These are phyloP conservation scores for Pistacia atlantica DNA, from an alignment of 345 rosid species.

Conservation along the genomic window DNA sequence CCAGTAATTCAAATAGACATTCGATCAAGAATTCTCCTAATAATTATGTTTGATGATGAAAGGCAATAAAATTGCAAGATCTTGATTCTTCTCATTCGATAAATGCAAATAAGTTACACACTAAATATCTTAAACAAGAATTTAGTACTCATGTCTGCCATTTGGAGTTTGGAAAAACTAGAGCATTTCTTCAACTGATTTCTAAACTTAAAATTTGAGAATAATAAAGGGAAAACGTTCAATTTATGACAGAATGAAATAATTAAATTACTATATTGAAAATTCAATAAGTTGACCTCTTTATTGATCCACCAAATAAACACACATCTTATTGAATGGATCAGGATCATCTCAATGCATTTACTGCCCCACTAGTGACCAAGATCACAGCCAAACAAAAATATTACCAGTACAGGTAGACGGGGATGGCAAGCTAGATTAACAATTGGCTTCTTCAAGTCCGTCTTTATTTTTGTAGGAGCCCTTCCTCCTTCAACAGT, in stretches of 20 bases:
- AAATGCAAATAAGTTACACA: background rate
- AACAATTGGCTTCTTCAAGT: slow-evolving; percentile 90
- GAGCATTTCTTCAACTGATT: background rate
- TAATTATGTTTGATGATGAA: background rate
- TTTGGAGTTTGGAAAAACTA: background rate
- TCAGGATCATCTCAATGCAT: background rate
- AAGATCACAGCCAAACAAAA: slow-evolving; percentile 11
- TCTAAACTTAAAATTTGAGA: background rate
- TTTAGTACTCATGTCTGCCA: background rate
- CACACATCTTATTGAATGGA: background rate
- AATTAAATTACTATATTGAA: background rate
- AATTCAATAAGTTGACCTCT: background rate
- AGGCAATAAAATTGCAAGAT: background rate
- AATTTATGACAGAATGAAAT: background rate
- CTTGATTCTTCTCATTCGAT: background rate
- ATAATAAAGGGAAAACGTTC: background rate
- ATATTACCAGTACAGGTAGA: slow-evolving; percentile 85
- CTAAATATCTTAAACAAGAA: background rate
- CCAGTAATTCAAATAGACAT: background rate
- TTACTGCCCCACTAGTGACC: slow-evolving; percentile 4
- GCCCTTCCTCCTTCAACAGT: slow-evolving; percentile 94
- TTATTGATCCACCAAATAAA: background rate
- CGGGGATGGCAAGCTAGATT: slow-evolving; percentile 99
- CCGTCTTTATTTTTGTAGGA: slow-evolving; percentile 94
- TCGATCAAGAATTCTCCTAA: background rate